Conservation (phyloP, 495 filamentous ascomycete species). For the Neurospora sp. region DNA sequence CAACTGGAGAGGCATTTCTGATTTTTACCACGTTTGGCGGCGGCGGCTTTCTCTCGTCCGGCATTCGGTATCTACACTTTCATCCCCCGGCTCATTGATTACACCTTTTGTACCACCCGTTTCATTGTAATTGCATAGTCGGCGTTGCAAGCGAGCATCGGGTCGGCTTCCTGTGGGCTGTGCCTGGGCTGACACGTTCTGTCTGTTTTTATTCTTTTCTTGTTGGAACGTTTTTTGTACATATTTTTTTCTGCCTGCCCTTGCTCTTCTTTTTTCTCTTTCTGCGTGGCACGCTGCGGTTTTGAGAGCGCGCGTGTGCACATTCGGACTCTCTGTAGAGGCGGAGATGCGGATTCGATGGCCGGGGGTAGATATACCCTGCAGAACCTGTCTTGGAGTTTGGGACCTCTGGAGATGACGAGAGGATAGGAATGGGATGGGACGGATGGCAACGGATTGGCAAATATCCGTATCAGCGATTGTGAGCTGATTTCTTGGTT, state of each 20-base stretch:
- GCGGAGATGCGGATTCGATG: not conserved
- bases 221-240: not conserved
- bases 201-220: not conserved
- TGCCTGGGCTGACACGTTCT: not conserved
- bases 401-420: not conserved
- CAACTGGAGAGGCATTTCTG: conserved; percentile 19
- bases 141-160: not conserved
- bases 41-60: not conserved
- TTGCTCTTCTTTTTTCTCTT: not conserved
- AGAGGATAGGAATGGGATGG: not conserved
- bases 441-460: not conserved
- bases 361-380: not conserved
- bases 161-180: not conserved
- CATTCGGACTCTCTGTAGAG: not conserved
- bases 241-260: not conserved
- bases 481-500: not conserved
- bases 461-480: not conserved
- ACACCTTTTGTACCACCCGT: not conserved
- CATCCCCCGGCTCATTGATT: not conserved
- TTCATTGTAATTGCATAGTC: not conserved
- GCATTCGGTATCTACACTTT: not conserved
- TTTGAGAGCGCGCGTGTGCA: not conserved
- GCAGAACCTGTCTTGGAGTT: not conserved
- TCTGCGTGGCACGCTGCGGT: not conserved
- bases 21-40: conserved; percentile 4